phyloP scores from a whole-genome alignment of 768 basidiomycete species.

The Suillus ampliporus region DNA sequence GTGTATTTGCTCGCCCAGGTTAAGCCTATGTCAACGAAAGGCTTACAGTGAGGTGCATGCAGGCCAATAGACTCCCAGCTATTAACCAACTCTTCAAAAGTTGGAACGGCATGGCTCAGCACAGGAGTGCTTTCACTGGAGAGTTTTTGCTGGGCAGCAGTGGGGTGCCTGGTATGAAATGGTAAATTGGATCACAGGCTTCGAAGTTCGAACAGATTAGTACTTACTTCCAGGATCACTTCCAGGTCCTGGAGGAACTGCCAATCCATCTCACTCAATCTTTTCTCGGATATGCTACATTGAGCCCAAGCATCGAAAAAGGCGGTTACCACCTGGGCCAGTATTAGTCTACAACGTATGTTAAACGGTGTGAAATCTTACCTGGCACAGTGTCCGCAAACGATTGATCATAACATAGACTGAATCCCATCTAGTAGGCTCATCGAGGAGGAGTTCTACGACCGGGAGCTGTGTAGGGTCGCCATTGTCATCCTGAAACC shows the following conservation, averaged over 20 bases:
- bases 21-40: too few relatives aligned
- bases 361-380: neutral
- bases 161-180: conserved; percentile 11
- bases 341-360: neutral
- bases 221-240: conserved; percentile 14
- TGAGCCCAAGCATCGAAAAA: conserved; percentile 9
- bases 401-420: conserved; percentile 41
- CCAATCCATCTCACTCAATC: conserved; percentile 9
- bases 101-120: conserved; percentile 6
- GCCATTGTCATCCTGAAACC: neutral
- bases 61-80: too few relatives aligned
- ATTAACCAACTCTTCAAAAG: neutral
- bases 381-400: conserved; percentile 6
- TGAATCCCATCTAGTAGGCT: conserved; percentile 45
- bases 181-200: neutral
- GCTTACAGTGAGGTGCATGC: too few relatives aligned
- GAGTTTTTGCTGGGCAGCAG: conserved; percentile 7
- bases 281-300: neutral
- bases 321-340: neutral
- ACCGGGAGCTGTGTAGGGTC: neutral
- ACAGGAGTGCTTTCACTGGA: conserved; percentile 4
- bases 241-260: conserved; percentile 16
- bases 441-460: conserved; percentile 30
- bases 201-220: neutral
- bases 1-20: too few relatives aligned